Conservation (phyloP, 805 yeast genomes). For the Saturnispora quitensis region DNA sequence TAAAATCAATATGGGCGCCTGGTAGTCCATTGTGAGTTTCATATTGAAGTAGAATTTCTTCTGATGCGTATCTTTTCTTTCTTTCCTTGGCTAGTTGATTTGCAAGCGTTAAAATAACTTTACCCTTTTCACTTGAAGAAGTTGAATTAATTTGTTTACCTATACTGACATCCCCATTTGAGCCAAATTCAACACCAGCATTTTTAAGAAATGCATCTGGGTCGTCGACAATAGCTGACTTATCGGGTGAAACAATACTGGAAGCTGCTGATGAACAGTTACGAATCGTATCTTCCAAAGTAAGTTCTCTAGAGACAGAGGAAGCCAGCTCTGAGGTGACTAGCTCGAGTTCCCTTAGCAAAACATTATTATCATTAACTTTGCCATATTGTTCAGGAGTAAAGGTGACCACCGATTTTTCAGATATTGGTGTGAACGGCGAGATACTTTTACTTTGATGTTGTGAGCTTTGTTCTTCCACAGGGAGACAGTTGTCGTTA, state of each 20-base stretch:
- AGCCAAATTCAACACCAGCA: constrained; percentile 14
- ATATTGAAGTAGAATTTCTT: constrained; percentile 50
- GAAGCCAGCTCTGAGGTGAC: constrained; percentile 67
- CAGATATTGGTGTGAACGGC: constrained; percentile 9
- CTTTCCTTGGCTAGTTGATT: constrained; percentile 56
- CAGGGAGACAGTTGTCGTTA: background rate
- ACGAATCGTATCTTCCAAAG: constrained; percentile 33
- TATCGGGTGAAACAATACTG: background rate
- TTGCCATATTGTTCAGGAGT: constrained; percentile 55
- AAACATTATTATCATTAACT: constrained; percentile 47
- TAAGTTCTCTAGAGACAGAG: constrained; percentile 61
- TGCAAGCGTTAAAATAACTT: constrained; percentile 43
- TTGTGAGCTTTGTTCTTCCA: background rate
- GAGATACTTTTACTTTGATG: background rate
- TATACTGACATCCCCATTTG: constrained; percentile 10
- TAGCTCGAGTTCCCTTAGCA: constrained; percentile 55
- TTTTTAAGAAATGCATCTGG: background rate
- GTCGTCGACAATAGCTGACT: background rate
- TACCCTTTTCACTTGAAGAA: constrained; percentile 27
- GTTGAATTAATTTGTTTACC: background rate
- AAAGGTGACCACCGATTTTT: constrained; percentile 20
- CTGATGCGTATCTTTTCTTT: constrained; percentile 56
- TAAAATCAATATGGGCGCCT: constrained; percentile 31
- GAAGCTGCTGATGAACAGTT: constrained; percentile 2
- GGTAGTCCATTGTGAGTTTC: constrained; percentile 46